Percentiles rank a stretch among this genome's conserved stretches.
phyloP scores from a whole-genome alignment of 352 stramenopile genomes.

The Phytophthora chlamydospora region DNA sequence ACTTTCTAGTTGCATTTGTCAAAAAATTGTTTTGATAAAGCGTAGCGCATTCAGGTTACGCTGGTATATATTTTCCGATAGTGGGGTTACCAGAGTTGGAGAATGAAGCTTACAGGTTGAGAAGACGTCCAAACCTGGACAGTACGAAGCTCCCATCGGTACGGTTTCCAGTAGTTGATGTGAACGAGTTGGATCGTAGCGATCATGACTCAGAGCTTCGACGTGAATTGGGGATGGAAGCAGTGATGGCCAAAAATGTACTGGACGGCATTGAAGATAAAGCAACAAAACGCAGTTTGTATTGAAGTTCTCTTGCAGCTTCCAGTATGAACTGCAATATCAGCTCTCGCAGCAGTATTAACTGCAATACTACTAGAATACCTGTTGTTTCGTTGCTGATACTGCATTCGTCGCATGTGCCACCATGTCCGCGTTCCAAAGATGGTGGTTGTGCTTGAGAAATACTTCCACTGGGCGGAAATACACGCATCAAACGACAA shows the following conservation, averaged over 20 bases:
- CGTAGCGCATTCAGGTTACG: no score
- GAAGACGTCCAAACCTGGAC: conserved; percentile 7
- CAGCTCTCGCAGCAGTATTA: background rate
- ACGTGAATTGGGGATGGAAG: no score
- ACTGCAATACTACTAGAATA: background rate
- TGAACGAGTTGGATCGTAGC: conserved; percentile 11
- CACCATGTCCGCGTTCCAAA: conserved; percentile 12
- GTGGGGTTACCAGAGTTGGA: no score
- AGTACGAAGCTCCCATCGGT: conserved; percentile 12
- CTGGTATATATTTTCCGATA: no score
- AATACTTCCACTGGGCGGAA: no score
- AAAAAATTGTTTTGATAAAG: no score
- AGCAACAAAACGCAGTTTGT: background rate
- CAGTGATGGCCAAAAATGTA: conserved; percentile 9
- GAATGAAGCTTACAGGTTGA: conserved; percentile 12
- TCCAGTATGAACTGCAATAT: conserved; percentile 8
- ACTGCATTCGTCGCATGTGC: background rate
- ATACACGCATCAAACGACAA: no score
- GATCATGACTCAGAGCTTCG: no score
- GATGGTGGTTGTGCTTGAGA: conserved; percentile 10
- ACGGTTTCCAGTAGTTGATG: conserved; percentile 1
- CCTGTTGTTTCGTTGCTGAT: background rate
- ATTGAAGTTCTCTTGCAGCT: background rate
- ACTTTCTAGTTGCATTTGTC: no score
- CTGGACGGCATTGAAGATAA: conserved; percentile 1